Conservation (phyloP, 495 filamentous ascomycete species). For the Parachaetomium inaequale region DNA sequence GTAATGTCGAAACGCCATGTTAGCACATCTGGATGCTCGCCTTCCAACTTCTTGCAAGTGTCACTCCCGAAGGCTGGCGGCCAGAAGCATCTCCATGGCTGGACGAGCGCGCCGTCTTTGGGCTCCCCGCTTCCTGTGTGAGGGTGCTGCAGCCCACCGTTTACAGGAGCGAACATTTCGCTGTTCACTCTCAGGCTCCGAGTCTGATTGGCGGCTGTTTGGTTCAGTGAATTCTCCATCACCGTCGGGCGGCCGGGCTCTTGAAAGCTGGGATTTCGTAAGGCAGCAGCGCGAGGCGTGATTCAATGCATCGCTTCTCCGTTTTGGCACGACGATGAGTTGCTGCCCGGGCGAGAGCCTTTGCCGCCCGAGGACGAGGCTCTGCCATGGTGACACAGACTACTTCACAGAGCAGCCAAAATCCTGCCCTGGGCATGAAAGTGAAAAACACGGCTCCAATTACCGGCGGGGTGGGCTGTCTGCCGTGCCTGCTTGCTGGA, state of each 20-base stretch:
- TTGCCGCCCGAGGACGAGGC: not conserved
- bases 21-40: slow-evolving; percentile 11
- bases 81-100: slow-evolving; percentile 16
- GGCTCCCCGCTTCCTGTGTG: not conserved
- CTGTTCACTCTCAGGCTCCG: not conserved
- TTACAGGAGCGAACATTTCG: not conserved
- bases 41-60: not conserved
- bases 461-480: not conserved
- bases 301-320: not conserved
- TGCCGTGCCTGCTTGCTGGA: not conserved
- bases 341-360: not conserved
- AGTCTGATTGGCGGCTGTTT: not conserved
- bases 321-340: not conserved
- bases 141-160: not conserved
- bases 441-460: not conserved
- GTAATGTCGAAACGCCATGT: slow-evolving; percentile 13
- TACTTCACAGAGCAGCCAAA: not conserved
- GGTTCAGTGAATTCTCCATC: not conserved
- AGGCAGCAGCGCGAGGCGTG: not conserved
- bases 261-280: not conserved
- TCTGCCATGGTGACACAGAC: not conserved
- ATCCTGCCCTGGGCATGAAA: not conserved
- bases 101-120: not conserved
- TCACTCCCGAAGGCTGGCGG: slow-evolving; percentile 10
- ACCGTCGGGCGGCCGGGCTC: not conserved